These are phyloP conservation scores for Scytalidium sp. DNA, from an alignment of 2,329 filamentous ascomycete species.

Conservation along the genomic window DNA sequence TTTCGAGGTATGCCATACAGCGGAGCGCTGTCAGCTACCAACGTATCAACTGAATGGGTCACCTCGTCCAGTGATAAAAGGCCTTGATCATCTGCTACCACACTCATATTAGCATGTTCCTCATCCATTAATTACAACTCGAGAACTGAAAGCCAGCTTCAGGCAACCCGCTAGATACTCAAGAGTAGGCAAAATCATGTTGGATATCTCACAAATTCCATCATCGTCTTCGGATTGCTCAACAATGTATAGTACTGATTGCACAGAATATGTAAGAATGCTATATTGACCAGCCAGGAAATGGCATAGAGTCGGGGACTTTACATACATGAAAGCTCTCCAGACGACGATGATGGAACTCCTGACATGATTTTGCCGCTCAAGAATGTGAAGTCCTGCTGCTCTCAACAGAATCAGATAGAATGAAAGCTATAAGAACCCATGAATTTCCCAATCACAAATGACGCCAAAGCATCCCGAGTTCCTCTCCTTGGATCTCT, in stretches of 20 bases:
- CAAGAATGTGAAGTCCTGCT: slow-evolving; percentile 19
- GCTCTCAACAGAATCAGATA: slow-evolving; percentile 17
- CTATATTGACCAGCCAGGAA: slow-evolving; percentile 46
- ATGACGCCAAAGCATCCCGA: slow-evolving; percentile 30
- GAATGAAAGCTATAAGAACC: slow-evolving; percentile 20
- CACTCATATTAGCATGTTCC: slow-evolving; percentile 17
- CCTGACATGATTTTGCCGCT: slow-evolving; percentile 39
- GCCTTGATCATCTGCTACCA: slow-evolving; percentile 58
- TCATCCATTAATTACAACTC: not conserved
- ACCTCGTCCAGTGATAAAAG: slow-evolving; percentile 57
- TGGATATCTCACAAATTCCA: slow-evolving; percentile 56
- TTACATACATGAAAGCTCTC: slow-evolving; percentile 62
- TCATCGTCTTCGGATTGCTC: slow-evolving; percentile 54
- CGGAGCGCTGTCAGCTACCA: slow-evolving; percentile 55
- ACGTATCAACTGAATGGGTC: slow-evolving; percentile 61
- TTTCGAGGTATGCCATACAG: slow-evolving; percentile 16
- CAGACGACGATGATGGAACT: slow-evolving; percentile 68
- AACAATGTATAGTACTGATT: slow-evolving; percentile 30
- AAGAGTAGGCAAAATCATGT: slow-evolving; percentile 16
- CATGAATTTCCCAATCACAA: slow-evolving; percentile 23
- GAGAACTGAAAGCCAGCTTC: not conserved
- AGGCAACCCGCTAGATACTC: slow-evolving; percentile 17
- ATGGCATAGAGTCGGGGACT: slow-evolving; percentile 37
- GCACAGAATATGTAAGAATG: slow-evolving; percentile 38
- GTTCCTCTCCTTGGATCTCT: slow-evolving; percentile 34